These are phyloP conservation scores for Plantago ovata DNA, from an alignment of 257 asterid species.

Conservation along the genomic window DNA sequence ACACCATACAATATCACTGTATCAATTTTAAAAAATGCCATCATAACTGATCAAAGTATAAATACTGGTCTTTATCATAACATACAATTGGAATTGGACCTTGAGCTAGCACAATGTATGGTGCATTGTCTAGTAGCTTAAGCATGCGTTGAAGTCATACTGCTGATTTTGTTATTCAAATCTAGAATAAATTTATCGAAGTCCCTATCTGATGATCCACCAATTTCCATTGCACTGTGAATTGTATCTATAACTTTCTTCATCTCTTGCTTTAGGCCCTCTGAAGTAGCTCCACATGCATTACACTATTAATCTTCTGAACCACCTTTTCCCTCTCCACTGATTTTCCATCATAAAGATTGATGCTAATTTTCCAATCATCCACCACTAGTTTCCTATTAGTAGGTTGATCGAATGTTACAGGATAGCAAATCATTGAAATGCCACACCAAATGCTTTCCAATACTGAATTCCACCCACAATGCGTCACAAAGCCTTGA, in stretches of 20 bases:
- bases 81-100: not conserved
- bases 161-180: slow-evolving; percentile 23
- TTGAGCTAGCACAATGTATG: not conserved
- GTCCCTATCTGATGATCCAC: slow-evolving; percentile 7
- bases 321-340: slow-evolving; percentile 11
- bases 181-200: slow-evolving; percentile 4
- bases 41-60: too few relatives aligned
- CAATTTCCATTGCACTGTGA: slow-evolving; percentile 3
- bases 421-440: slow-evolving; percentile 33
- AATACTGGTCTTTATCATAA: too few relatives aligned
- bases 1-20: too few relatives aligned
- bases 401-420: slow-evolving; percentile 24
- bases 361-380: slow-evolving; percentile 18
- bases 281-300: not conserved
- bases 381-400: slow-evolving; percentile 29
- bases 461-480: slow-evolving; percentile 42
- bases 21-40: too few relatives aligned
- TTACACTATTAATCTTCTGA: slow-evolving; percentile 14
- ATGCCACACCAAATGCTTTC: slow-evolving; percentile 20
- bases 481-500: slow-evolving; percentile 39
- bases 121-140: not conserved
- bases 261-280: slow-evolving; percentile 9
- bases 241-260: not conserved
- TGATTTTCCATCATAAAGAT: slow-evolving; percentile 4
- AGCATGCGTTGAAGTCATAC: slow-evolving; percentile 18